Evolutionary conservation across 495 filamentous ascomycete species (phyloP).

Genomic region (Friedmanniomyces simplex): DNA sequence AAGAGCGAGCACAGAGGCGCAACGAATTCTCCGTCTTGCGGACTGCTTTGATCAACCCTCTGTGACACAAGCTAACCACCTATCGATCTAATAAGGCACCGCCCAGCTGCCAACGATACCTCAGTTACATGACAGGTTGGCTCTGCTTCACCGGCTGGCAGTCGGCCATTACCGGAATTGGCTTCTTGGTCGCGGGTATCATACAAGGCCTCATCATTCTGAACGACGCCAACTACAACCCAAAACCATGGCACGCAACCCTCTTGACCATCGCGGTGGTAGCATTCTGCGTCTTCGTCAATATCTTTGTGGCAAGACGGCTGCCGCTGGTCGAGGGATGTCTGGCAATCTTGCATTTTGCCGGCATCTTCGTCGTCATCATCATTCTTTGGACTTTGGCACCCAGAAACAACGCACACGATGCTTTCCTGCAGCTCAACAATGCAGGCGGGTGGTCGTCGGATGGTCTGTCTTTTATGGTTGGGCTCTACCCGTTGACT

Average conservation of each 20-base stretch:
- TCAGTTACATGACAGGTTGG: slow-evolving; percentile 20
- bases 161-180: slow-evolving; percentile 3
- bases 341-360: slow-evolving; percentile 13
- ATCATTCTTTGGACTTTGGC: slow-evolving; percentile 20
- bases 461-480: slow-evolving; percentile 6
- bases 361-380: slow-evolving; percentile 18
- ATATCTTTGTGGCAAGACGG: slow-evolving; percentile 2
- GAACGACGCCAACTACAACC: slow-evolving; percentile 28
- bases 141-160: slow-evolving; percentile 17
- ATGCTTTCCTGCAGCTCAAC: slow-evolving; percentile 23
- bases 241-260: slow-evolving; percentile 32
- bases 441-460: slow-evolving; percentile 26
- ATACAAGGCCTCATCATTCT: slow-evolving; percentile 15
- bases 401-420: slow-evolving; percentile 14
- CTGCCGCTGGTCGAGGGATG: slow-evolving; percentile 17
- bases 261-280: slow-evolving; percentile 10
- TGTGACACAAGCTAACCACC: no score
- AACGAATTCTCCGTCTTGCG: no score
- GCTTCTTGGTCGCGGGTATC: slow-evolving; percentile 28
- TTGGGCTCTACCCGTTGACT: slow-evolving; percentile 7
- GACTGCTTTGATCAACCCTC: no score
- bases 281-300: slow-evolving; percentile 12
- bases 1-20: no score
- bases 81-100: no score
- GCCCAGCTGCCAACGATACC: slow-evolving; percentile 1